Evolutionary conservation across 768 basidiomycete genomes (phyloP).

Genomic region (Chiua virens): DNA sequence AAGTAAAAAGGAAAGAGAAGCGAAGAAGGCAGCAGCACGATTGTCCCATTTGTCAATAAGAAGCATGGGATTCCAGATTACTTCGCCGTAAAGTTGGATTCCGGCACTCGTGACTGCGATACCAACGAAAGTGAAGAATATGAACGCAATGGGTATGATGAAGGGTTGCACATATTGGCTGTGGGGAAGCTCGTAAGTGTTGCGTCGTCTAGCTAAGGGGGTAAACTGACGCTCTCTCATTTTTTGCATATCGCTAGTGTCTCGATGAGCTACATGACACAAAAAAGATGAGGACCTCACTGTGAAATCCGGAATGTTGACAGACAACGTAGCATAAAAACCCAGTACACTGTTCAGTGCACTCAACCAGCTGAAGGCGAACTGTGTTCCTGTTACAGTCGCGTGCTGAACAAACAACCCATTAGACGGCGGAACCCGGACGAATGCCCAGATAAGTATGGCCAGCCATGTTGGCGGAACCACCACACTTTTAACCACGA

Average conservation of each 20-base stretch:
- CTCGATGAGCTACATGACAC: neutral
- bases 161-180: constrained; percentile 74
- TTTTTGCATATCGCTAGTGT: constrained; percentile 67
- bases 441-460: constrained; percentile 78
- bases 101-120: constrained; percentile 81
- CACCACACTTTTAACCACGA: constrained; percentile 63
- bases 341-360: constrained; percentile 79
- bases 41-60: constrained; percentile 84
- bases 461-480: constrained; percentile 66
- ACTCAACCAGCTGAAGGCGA: constrained; percentile 76
- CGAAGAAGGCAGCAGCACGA: constrained; percentile 84
- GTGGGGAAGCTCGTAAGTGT: neutral
- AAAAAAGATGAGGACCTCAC: constrained; percentile 22
- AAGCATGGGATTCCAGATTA: constrained; percentile 72
- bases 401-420: constrained; percentile 61
- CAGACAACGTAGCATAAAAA: constrained; percentile 66
- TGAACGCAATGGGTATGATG: constrained; percentile 81
- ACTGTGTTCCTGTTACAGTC: constrained; percentile 50
- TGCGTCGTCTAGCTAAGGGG: neutral
- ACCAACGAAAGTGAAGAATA: constrained; percentile 73
- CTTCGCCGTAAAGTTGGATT: constrained; percentile 64
- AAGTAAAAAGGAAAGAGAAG: constrained; percentile 67
- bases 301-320: constrained; percentile 88
- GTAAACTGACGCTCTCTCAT: constrained; percentile 54
- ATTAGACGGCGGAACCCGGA: constrained; percentile 57